A percentile compares a stretch with the other conserved stretches of the same genome.
phyloP scores from a whole-genome alignment of 257 asterid species.

The Hygrophila difformis region DNA sequence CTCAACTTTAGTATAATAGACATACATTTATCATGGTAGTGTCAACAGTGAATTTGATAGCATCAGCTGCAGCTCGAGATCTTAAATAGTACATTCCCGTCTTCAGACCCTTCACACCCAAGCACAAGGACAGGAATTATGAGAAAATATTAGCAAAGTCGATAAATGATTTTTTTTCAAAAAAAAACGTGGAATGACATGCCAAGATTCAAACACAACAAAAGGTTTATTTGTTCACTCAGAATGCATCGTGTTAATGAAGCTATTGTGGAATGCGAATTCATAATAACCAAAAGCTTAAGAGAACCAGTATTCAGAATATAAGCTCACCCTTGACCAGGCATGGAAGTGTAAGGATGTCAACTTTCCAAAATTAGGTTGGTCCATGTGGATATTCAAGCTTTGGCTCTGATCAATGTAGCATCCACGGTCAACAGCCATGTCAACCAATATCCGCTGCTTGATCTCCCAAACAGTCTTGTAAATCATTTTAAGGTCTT shows the following conservation, averaged over 20 bases:
- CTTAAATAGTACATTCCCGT: slow-evolving; percentile 93
- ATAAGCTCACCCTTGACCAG: slow-evolving; percentile 57
- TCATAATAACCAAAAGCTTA: too few relatives aligned
- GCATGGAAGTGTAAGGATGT: slow-evolving; percentile 87
- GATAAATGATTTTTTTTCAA: too few relatives aligned
- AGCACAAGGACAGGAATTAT: neutral
- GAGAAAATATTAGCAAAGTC: too few relatives aligned
- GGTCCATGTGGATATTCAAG: slow-evolving; percentile 93
- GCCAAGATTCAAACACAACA: too few relatives aligned
- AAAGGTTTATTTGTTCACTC: too few relatives aligned
- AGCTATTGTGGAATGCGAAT: too few relatives aligned
- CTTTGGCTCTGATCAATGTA: slow-evolving; percentile 95
- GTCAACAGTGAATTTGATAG: slow-evolving; percentile 87
- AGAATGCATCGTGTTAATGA: too few relatives aligned
- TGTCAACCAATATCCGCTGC: slow-evolving; percentile 70
- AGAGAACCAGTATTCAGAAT: too few relatives aligned
- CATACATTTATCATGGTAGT: slow-evolving; percentile 56
- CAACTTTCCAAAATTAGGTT: slow-evolving; percentile 77
- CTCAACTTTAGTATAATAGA: too few relatives aligned
- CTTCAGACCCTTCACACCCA: slow-evolving; percentile 52
- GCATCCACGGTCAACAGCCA: slow-evolving; percentile 99
- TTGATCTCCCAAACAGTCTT: slow-evolving; percentile 98
- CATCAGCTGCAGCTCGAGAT: slow-evolving; percentile 94
- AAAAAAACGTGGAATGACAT: too few relatives aligned
- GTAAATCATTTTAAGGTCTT: slow-evolving; percentile 61